phyloP scores from a whole-genome alignment of 208 protist species.

The Trypanosoma lewisi region DNA sequence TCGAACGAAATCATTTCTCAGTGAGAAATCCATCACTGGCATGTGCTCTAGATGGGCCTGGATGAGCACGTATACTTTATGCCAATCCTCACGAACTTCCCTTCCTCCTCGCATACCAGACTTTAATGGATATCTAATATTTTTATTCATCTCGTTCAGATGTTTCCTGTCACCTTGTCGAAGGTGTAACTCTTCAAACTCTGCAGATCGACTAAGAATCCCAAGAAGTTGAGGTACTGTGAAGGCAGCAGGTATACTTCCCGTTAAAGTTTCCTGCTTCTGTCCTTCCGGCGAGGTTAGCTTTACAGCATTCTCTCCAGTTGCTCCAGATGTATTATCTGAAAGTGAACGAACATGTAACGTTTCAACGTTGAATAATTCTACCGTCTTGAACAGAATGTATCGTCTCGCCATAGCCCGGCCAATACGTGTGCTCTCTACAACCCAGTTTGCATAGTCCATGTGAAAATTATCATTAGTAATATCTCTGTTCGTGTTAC shows the following conservation, averaged over 20 bases:
- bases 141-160: constrained; percentile 81
- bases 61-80: constrained; percentile 85
- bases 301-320: neutral
- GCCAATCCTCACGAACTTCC: constrained; percentile 87
- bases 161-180: constrained; percentile 77
- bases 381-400: constrained; percentile 78
- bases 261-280: neutral
- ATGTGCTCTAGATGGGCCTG: constrained; percentile 65
- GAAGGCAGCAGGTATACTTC: constrained; percentile 2
- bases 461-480: neutral
- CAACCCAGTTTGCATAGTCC: neutral
- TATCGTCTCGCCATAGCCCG: constrained; percentile 80
- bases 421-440: constrained; percentile 47
- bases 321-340: neutral
- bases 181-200: constrained; percentile 73
- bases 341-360: neutral
- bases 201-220: constrained; percentile 57
- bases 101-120: constrained; percentile 60
- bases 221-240: constrained; percentile 29
- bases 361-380: constrained; percentile 46
- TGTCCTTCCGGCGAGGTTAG: neutral
- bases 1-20: constrained; percentile 75
- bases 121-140: constrained; percentile 60
- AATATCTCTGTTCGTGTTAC: neutral
- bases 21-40: constrained; percentile 56